Evolutionary conservation across 2,329 filamentous ascomycete species (phyloP).

Genomic region (Exserohilum turcica): DNA sequence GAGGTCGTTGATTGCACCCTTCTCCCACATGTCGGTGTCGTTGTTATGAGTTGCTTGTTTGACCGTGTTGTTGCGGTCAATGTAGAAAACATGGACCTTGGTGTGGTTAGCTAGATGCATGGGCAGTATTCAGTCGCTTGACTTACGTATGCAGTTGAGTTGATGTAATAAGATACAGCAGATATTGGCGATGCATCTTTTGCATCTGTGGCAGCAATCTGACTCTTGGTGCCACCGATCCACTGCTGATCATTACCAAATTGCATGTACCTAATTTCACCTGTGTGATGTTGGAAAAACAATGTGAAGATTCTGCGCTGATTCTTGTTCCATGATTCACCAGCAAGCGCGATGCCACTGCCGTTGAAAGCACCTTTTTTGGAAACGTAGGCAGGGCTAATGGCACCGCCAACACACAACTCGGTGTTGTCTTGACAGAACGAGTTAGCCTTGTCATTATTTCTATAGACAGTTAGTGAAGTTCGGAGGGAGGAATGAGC

Average conservation of each 20-base stretch:
- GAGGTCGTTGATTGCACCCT: constrained; percentile 64
- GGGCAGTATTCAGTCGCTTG: not conserved
- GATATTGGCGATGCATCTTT: constrained; percentile 53
- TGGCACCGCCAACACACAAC: constrained; percentile 48
- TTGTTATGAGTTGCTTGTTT: constrained; percentile 50
- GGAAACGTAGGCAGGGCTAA: constrained; percentile 48
- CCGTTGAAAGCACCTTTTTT: constrained; percentile 54
- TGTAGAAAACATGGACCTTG: constrained; percentile 51
- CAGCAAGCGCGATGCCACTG: constrained; percentile 53
- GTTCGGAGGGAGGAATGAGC: not conserved
- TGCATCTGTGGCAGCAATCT: constrained; percentile 50
- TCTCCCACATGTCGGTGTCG: constrained; percentile 47
- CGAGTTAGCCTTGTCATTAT: constrained; percentile 18
- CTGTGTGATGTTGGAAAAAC: constrained; percentile 54
- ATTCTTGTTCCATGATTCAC: constrained; percentile 49
- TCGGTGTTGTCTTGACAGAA: constrained; percentile 36
- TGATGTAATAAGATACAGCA: constrained; percentile 49
- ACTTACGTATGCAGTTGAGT: constrained; percentile 46
- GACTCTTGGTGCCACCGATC: constrained; percentile 46
- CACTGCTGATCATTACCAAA: constrained; percentile 45
- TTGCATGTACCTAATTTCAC: constrained; percentile 50
- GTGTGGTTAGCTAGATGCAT: not conserved
- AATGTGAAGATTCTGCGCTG: constrained; percentile 49
- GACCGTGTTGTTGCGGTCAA: constrained; percentile 48
- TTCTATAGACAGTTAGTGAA: constrained; percentile 8